phyloP scores from a whole-genome alignment of 106 monocot genomes.

The Iris macrosiphon region DNA sequence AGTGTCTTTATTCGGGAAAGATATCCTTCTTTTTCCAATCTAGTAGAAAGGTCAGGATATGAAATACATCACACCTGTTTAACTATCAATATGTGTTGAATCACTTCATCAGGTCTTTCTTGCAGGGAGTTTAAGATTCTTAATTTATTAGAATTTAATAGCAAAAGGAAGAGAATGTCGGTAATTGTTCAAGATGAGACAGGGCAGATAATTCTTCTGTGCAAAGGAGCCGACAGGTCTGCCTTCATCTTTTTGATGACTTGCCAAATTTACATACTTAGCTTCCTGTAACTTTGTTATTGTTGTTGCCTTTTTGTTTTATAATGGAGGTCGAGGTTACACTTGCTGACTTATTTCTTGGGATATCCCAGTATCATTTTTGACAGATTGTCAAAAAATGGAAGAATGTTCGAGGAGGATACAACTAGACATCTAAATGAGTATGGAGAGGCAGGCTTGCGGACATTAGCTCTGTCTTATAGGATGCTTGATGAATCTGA shows the following conservation, averaged over 20 bases:
- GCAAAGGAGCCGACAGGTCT: constrained; percentile 14
- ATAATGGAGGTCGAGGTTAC: too few relatives aligned
- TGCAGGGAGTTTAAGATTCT: constrained; percentile 18
- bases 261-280: not conserved
- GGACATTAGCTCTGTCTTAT: constrained; percentile 5
- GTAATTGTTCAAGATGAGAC: constrained; percentile 8
- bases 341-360: not conserved
- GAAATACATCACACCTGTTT: too few relatives aligned
- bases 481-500: constrained; percentile 1
- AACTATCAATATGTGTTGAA: too few relatives aligned
- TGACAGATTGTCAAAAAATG: constrained; percentile 9
- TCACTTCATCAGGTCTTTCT: not conserved
- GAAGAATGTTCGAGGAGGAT: constrained; percentile 7
- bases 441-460: constrained; percentile 9
- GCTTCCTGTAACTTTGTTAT: not conserved
- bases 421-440: constrained; percentile 9
- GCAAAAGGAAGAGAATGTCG: constrained; percentile 13
- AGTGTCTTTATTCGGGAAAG: constrained; percentile 44
- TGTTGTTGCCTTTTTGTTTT: not conserved
- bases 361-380: not conserved
- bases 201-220: constrained; percentile 1
- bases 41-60: constrained; percentile 26
- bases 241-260: not conserved
- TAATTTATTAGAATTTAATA: constrained; percentile 10
- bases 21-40: constrained; percentile 21